Evolutionary conservation across 1,139 yeast genomes (phyloP).

Genomic region (Geotrichum histeridarum): DNA sequence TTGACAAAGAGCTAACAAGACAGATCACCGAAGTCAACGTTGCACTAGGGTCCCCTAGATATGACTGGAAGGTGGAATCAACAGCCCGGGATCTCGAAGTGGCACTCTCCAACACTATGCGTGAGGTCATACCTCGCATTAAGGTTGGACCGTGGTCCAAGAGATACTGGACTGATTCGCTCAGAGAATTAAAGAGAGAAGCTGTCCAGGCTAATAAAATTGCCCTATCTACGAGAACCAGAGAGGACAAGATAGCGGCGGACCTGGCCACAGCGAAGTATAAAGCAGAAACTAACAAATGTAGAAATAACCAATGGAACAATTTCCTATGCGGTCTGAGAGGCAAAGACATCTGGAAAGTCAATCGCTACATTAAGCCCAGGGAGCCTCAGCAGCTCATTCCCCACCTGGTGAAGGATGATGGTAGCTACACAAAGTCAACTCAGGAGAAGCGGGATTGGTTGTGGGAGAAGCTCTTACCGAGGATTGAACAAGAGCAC

Average conservation of each 20-base stretch:
- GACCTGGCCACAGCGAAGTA: not conserved
- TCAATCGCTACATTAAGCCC: not conserved
- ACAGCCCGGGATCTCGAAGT: not conserved
- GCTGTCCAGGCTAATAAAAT: not conserved
- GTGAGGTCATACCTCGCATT: not conserved
- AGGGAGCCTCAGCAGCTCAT: not conserved
- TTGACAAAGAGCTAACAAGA: not conserved
- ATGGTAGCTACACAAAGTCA: not conserved
- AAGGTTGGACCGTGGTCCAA: slow-evolving; percentile 1
- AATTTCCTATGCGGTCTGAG: not conserved
- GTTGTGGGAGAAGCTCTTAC: not conserved
- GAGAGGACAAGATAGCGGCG: not conserved
- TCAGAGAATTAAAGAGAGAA: not conserved
- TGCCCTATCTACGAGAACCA: not conserved
- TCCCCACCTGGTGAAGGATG: not conserved
- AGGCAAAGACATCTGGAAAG: not conserved
- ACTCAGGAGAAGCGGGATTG: not conserved
- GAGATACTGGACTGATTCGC: not conserved
- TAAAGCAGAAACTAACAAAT: not conserved
- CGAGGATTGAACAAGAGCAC: not conserved
- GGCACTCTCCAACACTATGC: not conserved
- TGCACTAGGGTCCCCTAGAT: not conserved
- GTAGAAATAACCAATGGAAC: not conserved
- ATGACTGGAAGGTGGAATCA: not conserved
- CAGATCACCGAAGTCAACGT: not conserved